phyloP scores from a whole-genome alignment of 495 filamentous ascomycete species.

The Aspergillus bridgeri region DNA sequence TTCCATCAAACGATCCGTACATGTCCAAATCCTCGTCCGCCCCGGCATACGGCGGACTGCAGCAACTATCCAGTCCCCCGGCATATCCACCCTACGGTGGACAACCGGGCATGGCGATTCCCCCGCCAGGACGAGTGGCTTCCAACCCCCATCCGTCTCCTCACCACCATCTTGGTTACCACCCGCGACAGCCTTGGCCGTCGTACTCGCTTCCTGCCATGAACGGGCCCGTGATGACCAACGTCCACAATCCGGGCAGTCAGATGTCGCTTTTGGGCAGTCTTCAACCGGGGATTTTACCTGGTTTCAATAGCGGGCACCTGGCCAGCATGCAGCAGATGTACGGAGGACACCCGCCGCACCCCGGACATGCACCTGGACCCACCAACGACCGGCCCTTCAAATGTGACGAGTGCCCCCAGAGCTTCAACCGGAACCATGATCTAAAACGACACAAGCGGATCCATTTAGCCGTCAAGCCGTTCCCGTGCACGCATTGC shows the following conservation, averaged over 20 bases:
- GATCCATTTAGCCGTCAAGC: conserved; percentile 94
- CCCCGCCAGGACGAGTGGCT: conserved; percentile 52
- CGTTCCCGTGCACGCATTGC: conserved; percentile 86
- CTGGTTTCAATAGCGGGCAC: conserved; percentile 55
- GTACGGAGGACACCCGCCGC: conserved; percentile 48
- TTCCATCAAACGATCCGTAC: conserved; percentile 62
- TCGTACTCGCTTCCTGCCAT: conserved; percentile 57
- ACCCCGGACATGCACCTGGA: conserved; percentile 32
- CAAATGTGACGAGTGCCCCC: conserved; percentile 88
- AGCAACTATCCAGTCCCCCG: conserved; percentile 64
- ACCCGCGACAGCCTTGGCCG: conserved; percentile 47
- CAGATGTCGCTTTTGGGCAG: conserved; percentile 67
- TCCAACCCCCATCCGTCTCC: conserved; percentile 46
- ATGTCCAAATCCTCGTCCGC: conserved; percentile 57
- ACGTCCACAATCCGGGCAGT: conserved; percentile 67
- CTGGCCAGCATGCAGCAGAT: conserved; percentile 55
- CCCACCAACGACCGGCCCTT: conserved; percentile 79
- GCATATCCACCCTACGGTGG: conserved; percentile 52
- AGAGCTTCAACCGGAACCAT: conserved; percentile 95
- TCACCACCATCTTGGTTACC: conserved; percentile 48
- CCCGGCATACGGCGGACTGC: conserved; percentile 51
- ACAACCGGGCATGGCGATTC: conserved; percentile 57
- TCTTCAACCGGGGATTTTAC: conserved; percentile 48
- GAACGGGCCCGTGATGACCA: conserved; percentile 71
- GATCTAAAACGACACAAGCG: conserved; percentile 94